Evolutionary conservation across 2,329 filamentous ascomycete genomes (phyloP).

Genomic region (Fusarium cicatricum): DNA sequence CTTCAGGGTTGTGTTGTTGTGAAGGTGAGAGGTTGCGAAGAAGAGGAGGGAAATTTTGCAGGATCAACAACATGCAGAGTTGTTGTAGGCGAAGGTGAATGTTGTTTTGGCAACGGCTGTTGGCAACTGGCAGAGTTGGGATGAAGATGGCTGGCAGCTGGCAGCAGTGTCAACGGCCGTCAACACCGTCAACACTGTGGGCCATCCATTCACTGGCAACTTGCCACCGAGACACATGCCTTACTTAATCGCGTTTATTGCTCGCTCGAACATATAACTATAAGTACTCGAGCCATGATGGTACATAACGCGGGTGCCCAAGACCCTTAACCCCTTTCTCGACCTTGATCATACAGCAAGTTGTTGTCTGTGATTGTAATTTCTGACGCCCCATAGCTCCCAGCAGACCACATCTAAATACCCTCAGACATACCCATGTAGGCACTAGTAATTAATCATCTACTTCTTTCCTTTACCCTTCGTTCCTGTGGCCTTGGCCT

Average conservation of each 20-base stretch:
- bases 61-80: background rate
- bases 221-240: background rate
- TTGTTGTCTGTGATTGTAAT: background rate
- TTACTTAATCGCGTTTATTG: no score
- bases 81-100: background rate
- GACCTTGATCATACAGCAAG: conserved; percentile 10
- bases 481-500: conserved; percentile 49
- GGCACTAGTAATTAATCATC: background rate
- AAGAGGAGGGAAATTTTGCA: background rate
- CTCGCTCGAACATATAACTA: no score
- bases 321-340: conserved; percentile 20
- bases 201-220: background rate
- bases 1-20: background rate
- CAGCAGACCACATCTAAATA: conserved; percentile 16
- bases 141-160: background rate
- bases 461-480: conserved; percentile 61
- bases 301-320: conserved; percentile 15
- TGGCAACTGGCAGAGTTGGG: background rate
- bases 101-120: background rate
- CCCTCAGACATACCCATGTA: conserved; percentile 12
- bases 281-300: conserved; percentile 6
- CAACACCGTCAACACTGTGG: background rate
- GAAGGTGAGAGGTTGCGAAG: background rate
- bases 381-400: conserved; percentile 4
- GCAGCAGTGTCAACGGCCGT: conserved; percentile 4